Base-by-base conservation (phyloP, 306 rosid genomes). In the Sicyos baderoa region DNA sequence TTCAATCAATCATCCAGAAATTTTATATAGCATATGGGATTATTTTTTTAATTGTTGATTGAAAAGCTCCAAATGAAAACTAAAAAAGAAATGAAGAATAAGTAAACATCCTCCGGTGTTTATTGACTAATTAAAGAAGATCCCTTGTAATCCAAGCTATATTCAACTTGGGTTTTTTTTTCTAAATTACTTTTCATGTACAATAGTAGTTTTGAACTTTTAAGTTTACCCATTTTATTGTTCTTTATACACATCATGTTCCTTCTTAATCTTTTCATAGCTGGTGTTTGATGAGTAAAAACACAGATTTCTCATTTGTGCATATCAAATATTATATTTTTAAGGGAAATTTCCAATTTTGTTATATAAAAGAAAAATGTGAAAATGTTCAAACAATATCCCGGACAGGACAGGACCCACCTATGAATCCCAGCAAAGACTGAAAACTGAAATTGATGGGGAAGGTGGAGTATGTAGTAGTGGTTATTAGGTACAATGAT, bases 111-210 rank as follows among this genome's bases (percentile, higher is more conserved):
- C 56, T 44, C 56, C 23, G 0, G 6, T 67, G 57, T 48, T 67
- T 16, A 25, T 67, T 62, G 76, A 77, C 80, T 49, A 47, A 64
- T 37, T 50, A 56, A 32, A 35, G 50, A 78, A 75, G 77, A 68
- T 86, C 78, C 29, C 86, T 75, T 86, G 86, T 74, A 53, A 79
- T 75, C 68, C 79, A 80, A 81, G 84, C 79, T 68, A 15, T 37
- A 37, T 37, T 37, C 44, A 37, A 66, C 11, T 63, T 4, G 68
- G 70, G 47, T 19, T 66, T 45, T 22, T 35, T 17, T 15, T 37
- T 29, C 4, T 4, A 0, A 37, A 37, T 37, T 64, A 45, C 35
- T 64, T 64, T 7, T 11, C 53, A 44, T 1, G 70, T 1, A 63
- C 32, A 29, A 2, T 18, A 21, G 35, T 44, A 19, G 3, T 29